Evolutionary conservation across 257 asterid species (phyloP).

Genomic region (Petunia axillaris): DNA sequence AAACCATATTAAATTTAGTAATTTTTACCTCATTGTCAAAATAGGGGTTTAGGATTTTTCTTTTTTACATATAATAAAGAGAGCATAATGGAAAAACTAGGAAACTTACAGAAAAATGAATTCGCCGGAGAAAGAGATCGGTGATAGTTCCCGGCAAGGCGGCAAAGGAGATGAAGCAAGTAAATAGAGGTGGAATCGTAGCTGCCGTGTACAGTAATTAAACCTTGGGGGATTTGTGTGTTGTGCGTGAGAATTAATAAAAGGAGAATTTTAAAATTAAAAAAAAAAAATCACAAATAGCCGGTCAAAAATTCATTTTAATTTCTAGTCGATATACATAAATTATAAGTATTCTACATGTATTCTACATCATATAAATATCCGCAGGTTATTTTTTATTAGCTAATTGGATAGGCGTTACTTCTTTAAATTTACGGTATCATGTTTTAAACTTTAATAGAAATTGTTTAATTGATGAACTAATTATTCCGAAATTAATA

Average conservation of each 20-base stretch:
- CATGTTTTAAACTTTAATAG: no score
- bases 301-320: no score
- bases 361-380: no score
- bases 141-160: not conserved
- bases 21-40: not conserved
- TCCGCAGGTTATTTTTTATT: no score
- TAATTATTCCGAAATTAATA: no score
- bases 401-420: no score
- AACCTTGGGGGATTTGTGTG: not conserved
- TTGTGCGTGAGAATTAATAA: not conserved
- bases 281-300: no score
- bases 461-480: no score
- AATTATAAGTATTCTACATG: no score
- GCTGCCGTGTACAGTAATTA: conserved; percentile 4
- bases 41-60: not conserved
- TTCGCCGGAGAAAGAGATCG: not conserved
- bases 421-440: no score
- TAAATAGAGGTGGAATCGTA: not conserved
- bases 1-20: not conserved
- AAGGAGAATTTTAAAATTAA: not conserved
- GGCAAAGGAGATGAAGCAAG: not conserved
- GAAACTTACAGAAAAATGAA: not conserved
- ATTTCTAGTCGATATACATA: no score
- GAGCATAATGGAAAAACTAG: not conserved
- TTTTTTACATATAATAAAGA: not conserved